Conservation (phyloP, 768 basidiomycete genomes). For the Trametes cingulata region DNA sequence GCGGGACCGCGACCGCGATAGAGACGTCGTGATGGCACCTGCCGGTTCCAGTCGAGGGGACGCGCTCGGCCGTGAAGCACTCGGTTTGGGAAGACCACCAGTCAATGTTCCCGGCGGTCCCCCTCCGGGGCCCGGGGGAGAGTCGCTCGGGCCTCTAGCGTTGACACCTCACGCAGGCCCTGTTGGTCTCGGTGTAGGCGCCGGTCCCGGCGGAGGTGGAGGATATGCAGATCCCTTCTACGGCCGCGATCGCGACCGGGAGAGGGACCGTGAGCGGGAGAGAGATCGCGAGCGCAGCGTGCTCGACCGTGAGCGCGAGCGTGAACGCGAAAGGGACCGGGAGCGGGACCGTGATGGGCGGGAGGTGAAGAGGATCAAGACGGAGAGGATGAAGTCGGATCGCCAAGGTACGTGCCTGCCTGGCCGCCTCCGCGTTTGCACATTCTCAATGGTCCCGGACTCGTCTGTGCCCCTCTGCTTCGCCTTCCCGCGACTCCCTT, state of each 20-base stretch:
- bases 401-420: conserved; percentile 42
- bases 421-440: conserved; percentile 15
- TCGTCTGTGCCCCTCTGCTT: conserved; percentile 28
- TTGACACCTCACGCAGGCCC: conserved; percentile 28
- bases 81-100: conserved; percentile 22
- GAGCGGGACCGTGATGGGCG: conserved; percentile 43
- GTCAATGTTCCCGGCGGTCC: conserved; percentile 13
- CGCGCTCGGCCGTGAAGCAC: conserved; percentile 23
- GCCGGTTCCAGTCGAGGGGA: conserved; percentile 23
- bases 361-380: conserved; percentile 64
- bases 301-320: conserved; percentile 36
- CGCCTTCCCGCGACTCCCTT: conserved; percentile 28
- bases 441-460: conserved; percentile 10
- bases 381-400: conserved; percentile 48
- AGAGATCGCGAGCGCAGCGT: conserved; percentile 29
- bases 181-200: conserved; percentile 31
- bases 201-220: conserved; percentile 29
- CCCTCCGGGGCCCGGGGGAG: conserved; percentile 18
- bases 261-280: conserved; percentile 32
- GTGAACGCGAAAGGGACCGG: conserved; percentile 41
- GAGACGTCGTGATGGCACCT: conserved; percentile 29
- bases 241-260: conserved; percentile 35
- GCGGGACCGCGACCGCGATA: conserved; percentile 35
- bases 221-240: conserved; percentile 42
- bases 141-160: conserved; percentile 19